These are phyloP conservation scores for Angophora floribunda DNA, from an alignment of 345 rosid species.

Conservation along the genomic window DNA sequence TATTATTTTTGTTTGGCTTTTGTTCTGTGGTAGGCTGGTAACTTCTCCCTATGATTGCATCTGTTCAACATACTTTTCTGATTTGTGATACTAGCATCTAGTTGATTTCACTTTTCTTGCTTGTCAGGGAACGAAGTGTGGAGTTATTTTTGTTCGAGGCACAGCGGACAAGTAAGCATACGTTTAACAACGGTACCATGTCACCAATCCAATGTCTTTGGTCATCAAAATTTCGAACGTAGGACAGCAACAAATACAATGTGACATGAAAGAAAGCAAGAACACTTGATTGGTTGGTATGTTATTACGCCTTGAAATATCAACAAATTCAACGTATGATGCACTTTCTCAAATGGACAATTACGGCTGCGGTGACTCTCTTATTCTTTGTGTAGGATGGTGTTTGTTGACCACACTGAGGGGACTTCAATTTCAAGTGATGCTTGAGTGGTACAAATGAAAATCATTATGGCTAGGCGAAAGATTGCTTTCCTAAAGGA, in stretches of 20 bases:
- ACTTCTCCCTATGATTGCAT: neutral
- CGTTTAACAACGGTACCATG: neutral
- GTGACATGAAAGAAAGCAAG: neutral
- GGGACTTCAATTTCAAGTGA: neutral
- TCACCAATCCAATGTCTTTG: neutral
- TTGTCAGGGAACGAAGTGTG: neutral
- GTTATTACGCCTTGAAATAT: neutral
- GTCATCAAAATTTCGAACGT: neutral
- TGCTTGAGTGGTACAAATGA: neutral
- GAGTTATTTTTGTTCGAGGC: neutral
- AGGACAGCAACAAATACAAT: neutral
- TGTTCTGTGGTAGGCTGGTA: neutral
- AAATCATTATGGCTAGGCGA: neutral
- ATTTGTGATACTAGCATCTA: neutral
- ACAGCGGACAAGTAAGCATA: neutral
- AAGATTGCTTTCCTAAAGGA: neutral
- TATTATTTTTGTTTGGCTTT: neutral
- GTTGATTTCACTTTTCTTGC: neutral
- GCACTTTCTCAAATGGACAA: neutral
- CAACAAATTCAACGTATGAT: neutral
- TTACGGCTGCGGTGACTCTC: neutral
- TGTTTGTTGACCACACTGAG: neutral
- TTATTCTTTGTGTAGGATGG: neutral
- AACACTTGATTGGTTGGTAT: neutral
- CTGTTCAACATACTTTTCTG: neutral